A percentile compares a stretch with the other conserved stretches of the same genome.
phyloP scores from a whole-genome alignment of 805 yeast genomes.

The Alloascoidea hylecoeti region DNA sequence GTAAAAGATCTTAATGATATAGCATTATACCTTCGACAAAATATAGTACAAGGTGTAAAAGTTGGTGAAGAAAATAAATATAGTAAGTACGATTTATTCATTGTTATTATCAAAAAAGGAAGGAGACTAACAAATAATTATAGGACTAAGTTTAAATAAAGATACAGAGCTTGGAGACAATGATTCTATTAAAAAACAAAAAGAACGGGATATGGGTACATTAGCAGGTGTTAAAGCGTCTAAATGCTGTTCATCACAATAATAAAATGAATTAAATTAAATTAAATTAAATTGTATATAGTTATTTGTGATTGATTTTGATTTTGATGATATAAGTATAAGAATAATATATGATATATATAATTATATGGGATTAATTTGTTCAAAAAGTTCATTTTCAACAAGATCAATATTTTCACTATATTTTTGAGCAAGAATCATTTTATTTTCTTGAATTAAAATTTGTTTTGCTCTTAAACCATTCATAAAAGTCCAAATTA shows the following conservation, averaged over 20 bases:
- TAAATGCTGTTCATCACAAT: no score
- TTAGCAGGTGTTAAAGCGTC: no score
- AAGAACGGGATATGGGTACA: no score
- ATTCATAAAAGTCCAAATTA: slow-evolving; percentile 2
- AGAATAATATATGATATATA: no score
- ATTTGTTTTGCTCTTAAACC: background rate
- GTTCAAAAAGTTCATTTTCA: background rate
- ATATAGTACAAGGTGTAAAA: slow-evolving; percentile 76
- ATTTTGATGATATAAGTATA: no score
- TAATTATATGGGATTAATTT: background rate
- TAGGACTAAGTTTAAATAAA: slow-evolving; percentile 53
- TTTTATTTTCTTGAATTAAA: background rate
- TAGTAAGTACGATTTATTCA: no score
- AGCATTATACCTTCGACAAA: slow-evolving; percentile 50
- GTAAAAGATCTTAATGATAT: slow-evolving; percentile 52
- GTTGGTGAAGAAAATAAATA: slow-evolving; percentile 27
- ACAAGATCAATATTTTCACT: background rate
- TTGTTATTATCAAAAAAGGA: background rate
- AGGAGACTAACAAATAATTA: background rate
- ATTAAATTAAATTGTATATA: no score
- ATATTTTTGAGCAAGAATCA: background rate
- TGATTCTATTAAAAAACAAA: slow-evolving; percentile 47
- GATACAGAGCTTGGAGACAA: slow-evolving; percentile 88
- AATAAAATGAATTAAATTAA: no score
- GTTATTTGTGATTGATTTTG: no score